Evolutionary conservation across 2,329 filamentous ascomycete species (phyloP), one percentile per base, ranked within the genome.

Genomic region (Paecilomyces fulvus): DNA sequence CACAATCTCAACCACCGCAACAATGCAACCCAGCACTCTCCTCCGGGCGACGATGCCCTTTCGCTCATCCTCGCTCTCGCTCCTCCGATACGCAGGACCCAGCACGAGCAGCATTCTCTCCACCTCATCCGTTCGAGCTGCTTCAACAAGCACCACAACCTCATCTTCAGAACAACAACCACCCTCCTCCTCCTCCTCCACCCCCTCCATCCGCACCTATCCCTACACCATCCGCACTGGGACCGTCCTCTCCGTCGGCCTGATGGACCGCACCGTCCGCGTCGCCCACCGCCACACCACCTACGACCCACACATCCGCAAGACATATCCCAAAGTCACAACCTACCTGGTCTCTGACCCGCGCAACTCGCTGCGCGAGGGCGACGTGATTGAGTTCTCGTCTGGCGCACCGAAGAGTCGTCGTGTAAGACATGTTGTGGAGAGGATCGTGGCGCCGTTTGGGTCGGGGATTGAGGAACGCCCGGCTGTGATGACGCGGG

Each of bases 351-450:
- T 76, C 1, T 64, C 68, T 1, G 74, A 76, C 57, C 74, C 74
- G 11, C 66, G 63, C 55, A 68, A 75, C 61, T 75, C 73, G 7
- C 65, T 75, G 33, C 71, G 73, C 46, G 67, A 73, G 43, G 74
- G 74, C n/a, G 74, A 76, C 54, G 70, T 75, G 53, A 72, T 76
- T 56, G 72, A 76, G 58, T 76, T 76, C 57, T 70, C 72, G 55
- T 74, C 71, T 7, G 74, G 73, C 1, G 67, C 63, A 14, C 70
- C 70, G 1, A 70, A 72, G 61, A 71, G 70, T 55, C 68, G 70
- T 11, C 63, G 62, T 21, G 73, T 76, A 52, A 64, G 65, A 14
- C 73, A 75, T 56, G 72, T 76, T 3, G 73, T 76, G 11, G 73
- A 76, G 60, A 63, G 71, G 9, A 76, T 76, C 53, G 61, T 76